phyloP scores from a whole-genome alignment of 2,329 filamentous ascomycete species.

The Stemphylium vesicarium region DNA sequence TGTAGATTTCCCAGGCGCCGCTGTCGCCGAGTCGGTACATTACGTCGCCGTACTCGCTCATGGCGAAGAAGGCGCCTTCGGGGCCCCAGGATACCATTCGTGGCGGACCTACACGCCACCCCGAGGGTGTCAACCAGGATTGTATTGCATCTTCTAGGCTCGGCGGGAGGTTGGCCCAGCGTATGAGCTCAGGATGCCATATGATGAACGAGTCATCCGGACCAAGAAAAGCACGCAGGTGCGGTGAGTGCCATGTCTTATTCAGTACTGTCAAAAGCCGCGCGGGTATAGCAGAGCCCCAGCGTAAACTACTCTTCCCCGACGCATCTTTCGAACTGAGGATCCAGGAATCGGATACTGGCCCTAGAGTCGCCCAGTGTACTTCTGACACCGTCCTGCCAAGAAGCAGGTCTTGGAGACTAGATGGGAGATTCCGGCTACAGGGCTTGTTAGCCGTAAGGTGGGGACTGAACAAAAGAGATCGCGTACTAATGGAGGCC shows the following conservation, averaged over 20 bases:
- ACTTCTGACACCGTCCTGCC: constrained; percentile 34
- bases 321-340: constrained; percentile 38
- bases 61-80: constrained; percentile 43
- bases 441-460: not conserved
- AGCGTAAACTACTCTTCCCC: constrained; percentile 37
- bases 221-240: constrained; percentile 41
- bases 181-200: constrained; percentile 43
- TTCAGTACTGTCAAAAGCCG: constrained; percentile 29
- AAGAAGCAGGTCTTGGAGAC: constrained; percentile 35
- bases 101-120: constrained; percentile 46
- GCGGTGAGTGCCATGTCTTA: constrained; percentile 37
- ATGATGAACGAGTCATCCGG: constrained; percentile 42
- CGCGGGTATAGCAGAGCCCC: constrained; percentile 32
- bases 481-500: constrained; percentile 40
- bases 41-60: constrained; percentile 47
- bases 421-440: constrained; percentile 39
- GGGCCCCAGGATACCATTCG: constrained; percentile 41
- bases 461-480: too few species aligned
- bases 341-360: constrained; percentile 41
- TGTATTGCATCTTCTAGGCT: constrained; percentile 42
- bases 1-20: constrained; percentile 37
- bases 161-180: constrained; percentile 38
- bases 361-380: constrained; percentile 42
- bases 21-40: constrained; percentile 34
- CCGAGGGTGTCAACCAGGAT: constrained; percentile 46